These are phyloP conservation scores for Tricholoma sp. DNA, from an alignment of 768 basidiomycete species.

Conservation along the genomic window DNA sequence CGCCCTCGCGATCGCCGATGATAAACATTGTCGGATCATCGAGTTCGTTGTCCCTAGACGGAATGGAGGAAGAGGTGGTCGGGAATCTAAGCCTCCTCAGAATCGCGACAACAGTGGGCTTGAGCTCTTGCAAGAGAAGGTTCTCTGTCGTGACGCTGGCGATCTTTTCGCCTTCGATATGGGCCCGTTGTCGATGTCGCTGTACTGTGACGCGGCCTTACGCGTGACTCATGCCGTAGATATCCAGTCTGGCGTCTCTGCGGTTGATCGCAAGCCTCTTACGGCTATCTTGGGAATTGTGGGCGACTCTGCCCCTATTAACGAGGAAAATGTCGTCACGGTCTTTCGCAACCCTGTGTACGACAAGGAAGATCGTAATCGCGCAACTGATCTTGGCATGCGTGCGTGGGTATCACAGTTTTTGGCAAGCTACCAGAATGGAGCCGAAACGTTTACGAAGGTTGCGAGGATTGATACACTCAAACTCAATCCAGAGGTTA, in stretches of 20 bases:
- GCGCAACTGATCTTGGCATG: constrained; percentile 31
- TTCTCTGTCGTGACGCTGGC: constrained; percentile 41
- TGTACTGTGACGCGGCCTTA: constrained; percentile 38
- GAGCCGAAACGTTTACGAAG: constrained; percentile 35
- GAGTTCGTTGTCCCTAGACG: constrained; percentile 23
- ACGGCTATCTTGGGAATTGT: constrained; percentile 36
- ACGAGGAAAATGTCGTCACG: constrained; percentile 28
- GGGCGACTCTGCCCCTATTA: constrained; percentile 31
- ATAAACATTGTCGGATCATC: constrained; percentile 28
- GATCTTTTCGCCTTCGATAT: constrained; percentile 53
- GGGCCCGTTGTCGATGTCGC: constrained; percentile 41
- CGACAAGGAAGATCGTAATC: constrained; percentile 24
- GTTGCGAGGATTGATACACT: constrained; percentile 41
- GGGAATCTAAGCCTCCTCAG: constrained; percentile 11
- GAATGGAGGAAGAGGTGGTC: constrained; percentile 9
- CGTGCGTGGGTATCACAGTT: constrained; percentile 50
- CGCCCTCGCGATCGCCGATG: constrained; percentile 42
- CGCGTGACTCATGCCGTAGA: constrained; percentile 48
- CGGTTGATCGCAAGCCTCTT: constrained; percentile 33
- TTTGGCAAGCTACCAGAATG: constrained; percentile 35
- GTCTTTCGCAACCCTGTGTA: constrained; percentile 35
- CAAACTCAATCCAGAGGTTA: constrained; percentile 29
- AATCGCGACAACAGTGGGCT: constrained; percentile 17
- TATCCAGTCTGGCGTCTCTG: constrained; percentile 48
- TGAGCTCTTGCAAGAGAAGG: constrained; percentile 29